These are phyloP conservation scores for Ganoderma lucidum DNA, from an alignment of 1,284 basidiomycete genomes.

Conservation along the genomic window DNA sequence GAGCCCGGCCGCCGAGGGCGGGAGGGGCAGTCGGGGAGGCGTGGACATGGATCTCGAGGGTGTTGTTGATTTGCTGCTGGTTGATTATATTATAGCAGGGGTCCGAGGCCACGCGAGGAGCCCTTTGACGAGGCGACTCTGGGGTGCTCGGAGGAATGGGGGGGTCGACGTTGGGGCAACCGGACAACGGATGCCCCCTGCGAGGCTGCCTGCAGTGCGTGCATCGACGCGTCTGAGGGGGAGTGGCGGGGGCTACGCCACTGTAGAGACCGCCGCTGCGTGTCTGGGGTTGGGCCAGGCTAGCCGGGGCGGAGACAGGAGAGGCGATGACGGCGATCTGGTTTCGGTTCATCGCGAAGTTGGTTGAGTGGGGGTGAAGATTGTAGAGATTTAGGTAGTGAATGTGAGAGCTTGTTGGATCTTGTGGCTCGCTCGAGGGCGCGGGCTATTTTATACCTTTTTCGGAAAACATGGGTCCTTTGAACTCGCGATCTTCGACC, in stretches of 20 bases:
- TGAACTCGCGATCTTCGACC: not conserved
- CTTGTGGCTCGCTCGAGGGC: too few species aligned
- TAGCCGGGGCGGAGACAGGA: not conserved
- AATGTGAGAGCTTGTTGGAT: too few species aligned
- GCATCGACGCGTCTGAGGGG: not conserved
- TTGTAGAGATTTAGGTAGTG: too few species aligned
- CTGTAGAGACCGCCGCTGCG: not conserved
- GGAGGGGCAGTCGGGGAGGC: not conserved
- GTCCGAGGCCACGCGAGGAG: not conserved
- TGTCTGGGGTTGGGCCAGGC: not conserved
- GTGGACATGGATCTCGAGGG: not conserved
- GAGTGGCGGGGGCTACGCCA: not conserved
- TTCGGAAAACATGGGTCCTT: not conserved
- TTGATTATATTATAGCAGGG: not conserved
- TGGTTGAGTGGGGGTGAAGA: too few species aligned
- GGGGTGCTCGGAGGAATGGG: not conserved
- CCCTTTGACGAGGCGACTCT: not conserved
- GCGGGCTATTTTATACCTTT: not conserved
- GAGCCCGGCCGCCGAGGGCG: not conserved
- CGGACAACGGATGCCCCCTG: not conserved
- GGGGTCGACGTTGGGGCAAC: not conserved
- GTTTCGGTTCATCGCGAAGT: not conserved
- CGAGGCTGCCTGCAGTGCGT: not conserved
- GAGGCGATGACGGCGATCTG: not conserved
- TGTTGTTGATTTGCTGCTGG: not conserved